Percentiles rank a stretch among this genome's conserved stretches.
phyloP scores from a whole-genome alignment of 495 filamentous ascomycete species.

The Lasiosphaeria ovina region DNA sequence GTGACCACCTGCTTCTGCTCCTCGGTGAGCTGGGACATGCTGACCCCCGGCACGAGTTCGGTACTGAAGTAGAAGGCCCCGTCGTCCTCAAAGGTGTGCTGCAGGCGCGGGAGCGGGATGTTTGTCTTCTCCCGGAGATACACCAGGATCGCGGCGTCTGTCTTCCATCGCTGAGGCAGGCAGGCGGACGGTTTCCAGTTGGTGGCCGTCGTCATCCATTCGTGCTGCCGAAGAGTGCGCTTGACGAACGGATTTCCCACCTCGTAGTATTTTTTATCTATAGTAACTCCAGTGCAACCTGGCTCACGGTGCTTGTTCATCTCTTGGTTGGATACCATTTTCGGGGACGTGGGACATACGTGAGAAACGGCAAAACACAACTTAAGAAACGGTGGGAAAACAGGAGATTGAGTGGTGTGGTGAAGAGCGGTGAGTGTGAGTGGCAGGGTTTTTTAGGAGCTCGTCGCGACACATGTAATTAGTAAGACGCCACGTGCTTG shows the following conservation, averaged over 20 bases:
- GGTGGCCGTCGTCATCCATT: neutral
- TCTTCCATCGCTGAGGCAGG: conserved; percentile 3
- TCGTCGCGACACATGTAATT: too few species aligned
- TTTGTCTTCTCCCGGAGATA: conserved; percentile 1
- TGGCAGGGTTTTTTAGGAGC: conserved; percentile 1
- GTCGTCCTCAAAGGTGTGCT: conserved; percentile 7
- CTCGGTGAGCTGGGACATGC: conserved; percentile 1
- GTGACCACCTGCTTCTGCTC: conserved; percentile 3
- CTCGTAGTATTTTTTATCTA: conserved; percentile 5
- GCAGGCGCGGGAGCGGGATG: conserved; percentile 4
- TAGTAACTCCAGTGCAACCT: neutral
- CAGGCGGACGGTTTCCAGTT: conserved; percentile 1
- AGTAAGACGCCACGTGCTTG: conserved; percentile 3
- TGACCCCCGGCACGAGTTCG: conserved; percentile 5
- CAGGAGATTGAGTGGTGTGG: conserved; percentile 1
- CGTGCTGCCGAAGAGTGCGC: conserved; percentile 7
- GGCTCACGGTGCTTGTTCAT: conserved; percentile 7
- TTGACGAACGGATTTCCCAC: conserved; percentile 8
- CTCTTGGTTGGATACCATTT: conserved; percentile 8
- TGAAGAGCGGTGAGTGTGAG: conserved; percentile 4
- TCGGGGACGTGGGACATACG: neutral
- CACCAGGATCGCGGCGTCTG: neutral
- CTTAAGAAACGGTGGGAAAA: conserved; percentile 1
- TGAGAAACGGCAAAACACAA: conserved; percentile 7
- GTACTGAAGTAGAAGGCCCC: conserved; percentile 4